Evolutionary conservation across 108 stramenopile species (phyloP).

Genomic region (Fragilaria crotonensis): DNA sequence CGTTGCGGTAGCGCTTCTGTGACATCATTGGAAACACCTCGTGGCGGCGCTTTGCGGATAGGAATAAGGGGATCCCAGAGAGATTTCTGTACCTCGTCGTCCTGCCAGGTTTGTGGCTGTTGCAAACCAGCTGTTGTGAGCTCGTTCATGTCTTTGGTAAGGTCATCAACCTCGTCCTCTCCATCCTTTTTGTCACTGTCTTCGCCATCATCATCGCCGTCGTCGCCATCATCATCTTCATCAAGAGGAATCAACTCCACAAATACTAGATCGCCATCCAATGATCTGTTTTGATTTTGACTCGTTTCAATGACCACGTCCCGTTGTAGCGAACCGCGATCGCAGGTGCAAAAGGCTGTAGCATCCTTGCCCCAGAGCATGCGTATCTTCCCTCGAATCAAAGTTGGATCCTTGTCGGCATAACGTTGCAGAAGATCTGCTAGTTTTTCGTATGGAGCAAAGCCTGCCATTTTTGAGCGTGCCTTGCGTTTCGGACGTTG

Average conservation of each 20-base stretch:
- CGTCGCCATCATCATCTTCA: conserved; percentile 22
- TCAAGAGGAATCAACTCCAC: conserved; percentile 50
- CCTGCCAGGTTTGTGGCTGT: conserved; percentile 57
- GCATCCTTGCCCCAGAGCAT: conserved; percentile 39
- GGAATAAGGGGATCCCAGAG: conserved; percentile 76
- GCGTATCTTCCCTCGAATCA: conserved; percentile 66
- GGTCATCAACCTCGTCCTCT: background rate
- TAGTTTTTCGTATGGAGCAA: conserved; percentile 30
- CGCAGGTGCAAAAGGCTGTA: conserved; percentile 68
- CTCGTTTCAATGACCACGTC: conserved; percentile 65
- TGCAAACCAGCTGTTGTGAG: conserved; percentile 13
- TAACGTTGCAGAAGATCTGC: conserved; percentile 44
- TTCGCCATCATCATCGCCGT: conserved; percentile 7
- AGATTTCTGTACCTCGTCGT: conserved; percentile 59
- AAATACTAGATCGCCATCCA: conserved; percentile 85
- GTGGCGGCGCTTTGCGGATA: conserved; percentile 24
- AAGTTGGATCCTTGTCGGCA: conserved; percentile 27
- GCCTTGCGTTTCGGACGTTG: background rate
- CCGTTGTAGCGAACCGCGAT: conserved; percentile 49
- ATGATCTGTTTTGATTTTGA: conserved; percentile 64
- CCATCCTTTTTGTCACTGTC: conserved; percentile 25
- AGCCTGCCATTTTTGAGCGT: conserved; percentile 3
- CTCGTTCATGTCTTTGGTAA: background rate
- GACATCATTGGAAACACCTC: background rate
- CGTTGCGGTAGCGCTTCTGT: conserved; percentile 23